A percentile compares a stretch with the other conserved stretches of the same genome.
phyloP scores from a whole-genome alignment of 2,329 filamentous ascomycete species.

The Colletotrichum euphorbiae region DNA sequence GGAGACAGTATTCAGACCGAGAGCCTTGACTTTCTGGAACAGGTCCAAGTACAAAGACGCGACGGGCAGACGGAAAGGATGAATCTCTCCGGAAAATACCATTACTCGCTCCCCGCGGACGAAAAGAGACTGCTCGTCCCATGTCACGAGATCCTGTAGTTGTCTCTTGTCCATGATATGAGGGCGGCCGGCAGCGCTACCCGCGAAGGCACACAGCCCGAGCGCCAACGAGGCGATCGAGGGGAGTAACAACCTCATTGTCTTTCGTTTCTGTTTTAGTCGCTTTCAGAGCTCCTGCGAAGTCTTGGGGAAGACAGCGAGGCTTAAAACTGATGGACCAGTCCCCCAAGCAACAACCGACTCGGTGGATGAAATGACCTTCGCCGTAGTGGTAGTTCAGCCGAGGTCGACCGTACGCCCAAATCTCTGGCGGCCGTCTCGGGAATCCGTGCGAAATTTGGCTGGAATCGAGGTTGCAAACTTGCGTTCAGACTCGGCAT shows the following conservation, averaged over 20 bases:
- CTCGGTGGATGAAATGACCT: no score
- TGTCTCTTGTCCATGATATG: slow-evolving; percentile 40
- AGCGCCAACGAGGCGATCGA: slow-evolving; percentile 32
- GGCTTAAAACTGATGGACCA: no score
- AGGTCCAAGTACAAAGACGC: slow-evolving; percentile 72
- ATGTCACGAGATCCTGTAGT: slow-evolving; percentile 66
- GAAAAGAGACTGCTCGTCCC: slow-evolving; percentile 78
- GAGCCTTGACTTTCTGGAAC: slow-evolving; percentile 84
- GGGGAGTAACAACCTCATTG: slow-evolving; percentile 42
- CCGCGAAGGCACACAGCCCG: slow-evolving; percentile 38
- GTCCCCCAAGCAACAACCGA: no score
- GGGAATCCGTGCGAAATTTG: no score
- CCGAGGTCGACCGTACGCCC: no score
- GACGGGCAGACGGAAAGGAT: slow-evolving; percentile 69
- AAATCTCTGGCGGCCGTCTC: no score
- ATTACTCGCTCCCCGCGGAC: slow-evolving; percentile 77
- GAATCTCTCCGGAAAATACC: slow-evolving; percentile 79
- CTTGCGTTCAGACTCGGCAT: no score
- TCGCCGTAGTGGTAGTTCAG: no score
- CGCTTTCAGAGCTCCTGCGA: no score
- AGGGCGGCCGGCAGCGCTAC: slow-evolving; percentile 29
- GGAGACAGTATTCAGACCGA: slow-evolving; percentile 83
- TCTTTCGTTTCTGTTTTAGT: no score
- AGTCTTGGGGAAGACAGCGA: no score
- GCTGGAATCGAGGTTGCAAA: no score